A percentile compares a stretch with the other conserved stretches of the same genome.
These are phyloP conservation scores for Boletus huronensis DNA, from an alignment of 768 basidiomycete species.

Conservation along the genomic window DNA sequence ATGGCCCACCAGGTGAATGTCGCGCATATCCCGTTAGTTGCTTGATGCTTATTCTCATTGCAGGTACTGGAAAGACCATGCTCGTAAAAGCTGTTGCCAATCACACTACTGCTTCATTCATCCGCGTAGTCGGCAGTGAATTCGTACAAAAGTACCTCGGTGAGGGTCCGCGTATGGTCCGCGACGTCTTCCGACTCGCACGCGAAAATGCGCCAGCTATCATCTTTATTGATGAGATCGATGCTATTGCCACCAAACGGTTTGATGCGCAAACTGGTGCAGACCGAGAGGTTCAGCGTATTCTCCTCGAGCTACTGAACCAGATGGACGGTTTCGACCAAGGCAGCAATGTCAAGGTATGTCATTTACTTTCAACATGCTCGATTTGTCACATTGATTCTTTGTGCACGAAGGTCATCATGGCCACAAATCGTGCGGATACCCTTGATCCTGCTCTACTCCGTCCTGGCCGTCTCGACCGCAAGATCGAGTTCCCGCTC, in stretches of 20 bases:
- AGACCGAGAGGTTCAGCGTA: slow-evolving; percentile 98
- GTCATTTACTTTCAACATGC: background rate
- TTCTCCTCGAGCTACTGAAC: slow-evolving; percentile 91
- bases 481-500: slow-evolving; percentile 98
- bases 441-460: slow-evolving; percentile 96
- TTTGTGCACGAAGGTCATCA: slow-evolving; percentile 72
- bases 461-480: slow-evolving; percentile 94
- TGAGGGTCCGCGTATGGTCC: slow-evolving; percentile 99
- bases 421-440: slow-evolving; percentile 99
- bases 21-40: background rate
- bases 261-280: slow-evolving; percentile 99
- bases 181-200: slow-evolving; percentile 97
- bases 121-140: slow-evolving; percentile 96
- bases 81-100: slow-evolving; percentile 99
- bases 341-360: slow-evolving; percentile 94
- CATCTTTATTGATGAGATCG: slow-evolving; percentile 99
- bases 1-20: slow-evolving; percentile 86
- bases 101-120: slow-evolving; percentile 95
- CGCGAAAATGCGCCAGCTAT: slow-evolving; percentile 96
- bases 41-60: slow-evolving; percentile 3
- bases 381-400: background rate
- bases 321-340: slow-evolving; percentile 99
- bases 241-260: slow-evolving; percentile 98
- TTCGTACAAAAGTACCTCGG: slow-evolving; percentile 99
- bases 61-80: slow-evolving; percentile 99